phyloP scores from a whole-genome alignment of 352 stramenopile genomes.

The Aphanomyces euteiches region DNA sequence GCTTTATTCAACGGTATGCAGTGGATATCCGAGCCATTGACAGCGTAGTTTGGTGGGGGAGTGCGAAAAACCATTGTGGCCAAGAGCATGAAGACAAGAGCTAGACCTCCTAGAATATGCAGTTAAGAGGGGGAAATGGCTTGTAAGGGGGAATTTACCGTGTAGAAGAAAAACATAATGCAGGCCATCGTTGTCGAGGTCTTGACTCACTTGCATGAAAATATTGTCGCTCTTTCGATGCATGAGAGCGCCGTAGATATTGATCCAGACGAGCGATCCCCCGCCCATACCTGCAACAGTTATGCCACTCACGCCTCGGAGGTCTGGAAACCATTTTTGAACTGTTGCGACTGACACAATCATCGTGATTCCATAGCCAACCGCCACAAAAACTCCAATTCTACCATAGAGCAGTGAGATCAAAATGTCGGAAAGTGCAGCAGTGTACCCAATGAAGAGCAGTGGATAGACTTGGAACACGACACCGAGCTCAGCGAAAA shows the following conservation, averaged over 20 bases:
- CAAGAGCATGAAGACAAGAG: background rate
- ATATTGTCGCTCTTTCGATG: no score
- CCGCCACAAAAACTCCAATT: background rate
- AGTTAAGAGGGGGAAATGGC: background rate
- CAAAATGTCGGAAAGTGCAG: background rate
- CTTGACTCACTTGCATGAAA: no score
- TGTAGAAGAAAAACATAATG: background rate
- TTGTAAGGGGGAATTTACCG: background rate
- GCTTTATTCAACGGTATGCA: background rate
- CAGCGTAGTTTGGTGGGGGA: background rate
- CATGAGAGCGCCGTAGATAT: background rate
- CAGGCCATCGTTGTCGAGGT: no score
- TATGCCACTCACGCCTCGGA: background rate
- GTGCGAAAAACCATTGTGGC: constrained; percentile 6
- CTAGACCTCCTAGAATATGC: background rate
- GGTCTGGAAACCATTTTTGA: constrained; percentile 26
- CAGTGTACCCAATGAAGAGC: constrained; percentile 6
- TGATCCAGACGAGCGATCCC: background rate
- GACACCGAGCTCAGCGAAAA: background rate
- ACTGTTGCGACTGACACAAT: constrained; percentile 4
- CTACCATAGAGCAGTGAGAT: background rate
- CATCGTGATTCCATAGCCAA: background rate
- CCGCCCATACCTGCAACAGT: background rate
- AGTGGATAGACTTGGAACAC: background rate
- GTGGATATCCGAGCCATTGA: constrained; percentile 24